Conservation (phyloP, 2,329 filamentous ascomycete species). For the Xylariaceae sp. region DNA sequence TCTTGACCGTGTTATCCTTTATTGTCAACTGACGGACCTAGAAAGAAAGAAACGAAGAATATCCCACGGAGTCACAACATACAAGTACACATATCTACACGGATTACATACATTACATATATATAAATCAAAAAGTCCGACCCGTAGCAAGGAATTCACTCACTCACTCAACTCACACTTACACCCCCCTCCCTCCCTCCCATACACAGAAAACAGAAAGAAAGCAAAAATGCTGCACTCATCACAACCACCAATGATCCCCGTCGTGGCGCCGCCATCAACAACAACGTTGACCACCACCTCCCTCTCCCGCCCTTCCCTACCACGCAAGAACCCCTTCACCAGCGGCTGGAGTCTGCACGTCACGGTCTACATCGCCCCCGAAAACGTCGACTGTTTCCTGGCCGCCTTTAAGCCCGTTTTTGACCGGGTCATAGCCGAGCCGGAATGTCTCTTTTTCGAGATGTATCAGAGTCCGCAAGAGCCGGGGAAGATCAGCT, state of each 20-base stretch:
- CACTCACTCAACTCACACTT: too few relatives aligned
- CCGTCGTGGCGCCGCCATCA: slow-evolving; percentile 4
- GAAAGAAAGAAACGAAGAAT: not conserved
- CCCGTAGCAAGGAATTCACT: not conserved
- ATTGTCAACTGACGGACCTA: not conserved
- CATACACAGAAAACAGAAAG: not conserved
- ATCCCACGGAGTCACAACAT: not conserved
- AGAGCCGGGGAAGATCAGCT: slow-evolving; percentile 35
- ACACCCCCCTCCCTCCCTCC: not conserved
- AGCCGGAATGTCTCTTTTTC: slow-evolving; percentile 42
- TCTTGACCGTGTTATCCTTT: too few relatives aligned
- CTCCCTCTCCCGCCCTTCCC: slow-evolving; percentile 3
- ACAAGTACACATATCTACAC: not conserved
- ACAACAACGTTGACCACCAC: slow-evolving; percentile 8
- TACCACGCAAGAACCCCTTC: slow-evolving; percentile 15
- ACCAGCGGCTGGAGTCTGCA: slow-evolving; percentile 24
- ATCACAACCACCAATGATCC: slow-evolving; percentile 11
- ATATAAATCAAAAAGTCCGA: not conserved
- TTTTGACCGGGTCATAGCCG: slow-evolving; percentile 38
- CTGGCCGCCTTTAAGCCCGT: slow-evolving; percentile 32
- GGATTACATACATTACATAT: not conserved
- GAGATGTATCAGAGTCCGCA: slow-evolving; percentile 36
- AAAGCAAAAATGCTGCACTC: slow-evolving; percentile 16
- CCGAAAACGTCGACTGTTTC: slow-evolving; percentile 27
- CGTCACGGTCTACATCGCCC: slow-evolving; percentile 27